Evolutionary conservation across 371 early-diverging fungal genomes (phyloP).

Genomic region (Mitosporidium daphniae): DNA sequence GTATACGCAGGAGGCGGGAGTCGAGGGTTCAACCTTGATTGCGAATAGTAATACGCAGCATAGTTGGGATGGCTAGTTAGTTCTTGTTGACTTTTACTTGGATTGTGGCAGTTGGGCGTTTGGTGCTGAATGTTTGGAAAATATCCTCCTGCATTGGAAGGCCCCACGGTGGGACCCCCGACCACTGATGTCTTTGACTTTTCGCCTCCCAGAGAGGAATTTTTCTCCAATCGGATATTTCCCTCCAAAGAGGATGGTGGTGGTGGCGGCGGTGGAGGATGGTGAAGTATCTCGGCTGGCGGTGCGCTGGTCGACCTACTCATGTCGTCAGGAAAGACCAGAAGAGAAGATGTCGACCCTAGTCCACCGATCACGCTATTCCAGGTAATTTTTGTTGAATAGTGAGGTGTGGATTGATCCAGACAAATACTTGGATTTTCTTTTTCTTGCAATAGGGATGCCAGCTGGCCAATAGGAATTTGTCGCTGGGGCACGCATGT

Average conservation of each 20-base stretch:
- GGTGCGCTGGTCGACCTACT: constrained; percentile 12
- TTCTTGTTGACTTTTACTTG: constrained; percentile 3
- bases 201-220: constrained; percentile 2
- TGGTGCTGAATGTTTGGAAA: not conserved
- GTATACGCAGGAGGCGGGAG: constrained; percentile 11
- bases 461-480: too few species aligned
- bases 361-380: too few species aligned
- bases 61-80: constrained; percentile 10
- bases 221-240: not conserved
- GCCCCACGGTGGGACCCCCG: constrained; percentile 3
- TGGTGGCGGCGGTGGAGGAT: constrained; percentile 2
- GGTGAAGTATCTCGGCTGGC: constrained; percentile 9
- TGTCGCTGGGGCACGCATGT: too few species aligned
- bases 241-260: constrained; percentile 2
- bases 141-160: constrained; percentile 3
- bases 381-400: too few species aligned
- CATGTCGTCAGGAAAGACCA: constrained; percentile 9
- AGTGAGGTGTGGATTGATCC: too few species aligned
- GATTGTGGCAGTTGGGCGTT: not conserved
- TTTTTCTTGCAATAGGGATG: too few species aligned
- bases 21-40: constrained; percentile 12
- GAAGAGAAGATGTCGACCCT: too few species aligned
- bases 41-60: constrained; percentile 11
- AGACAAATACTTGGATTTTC: too few species aligned
- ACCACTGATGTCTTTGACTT: constrained; percentile 3